Base-by-base conservation (phyloP, 441 rosid genomes). In the Flueggea neowawraea region DNA sequence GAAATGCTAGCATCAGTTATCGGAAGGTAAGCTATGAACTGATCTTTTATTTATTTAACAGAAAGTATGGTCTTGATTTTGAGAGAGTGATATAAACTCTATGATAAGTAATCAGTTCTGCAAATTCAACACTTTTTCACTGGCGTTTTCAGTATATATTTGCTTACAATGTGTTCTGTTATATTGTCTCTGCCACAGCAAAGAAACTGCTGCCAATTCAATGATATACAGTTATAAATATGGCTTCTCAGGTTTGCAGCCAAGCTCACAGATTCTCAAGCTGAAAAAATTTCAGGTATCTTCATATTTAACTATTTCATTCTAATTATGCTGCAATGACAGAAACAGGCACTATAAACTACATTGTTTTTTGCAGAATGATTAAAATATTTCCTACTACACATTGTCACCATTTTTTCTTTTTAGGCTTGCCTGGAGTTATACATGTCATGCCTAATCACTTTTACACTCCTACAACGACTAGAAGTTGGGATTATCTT, bases 191-290 rank as follows among this genome's bases (percentile, higher is more conserved):
- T 36, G 9, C 41, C 9, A 3, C 85, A 86, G 91, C 80, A 78
- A 76, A 62, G 73, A 82, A 69, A 65, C 72, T 9, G 85, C 88
- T n/a, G 66, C 63, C 39, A 62, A 79, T 55, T 75, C 68, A 61
- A 76, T 86, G 77, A 78, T 89, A 65, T 86, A 86, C 72, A 83
- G 85, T 73, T 89, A 83, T 64, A 80, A 76, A 70, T 88, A 84
- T 73, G 86, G 88, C 60, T 84, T 89, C 71, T 84, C 91, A 89
- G 93, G 10, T 89, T 89, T 65, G 84, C 93, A 49, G 96, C 88
- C 13, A 75, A 76, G 75, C 84, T 86, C 28, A 77, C 89, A 12
- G 63, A 80, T 55, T 65, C 82, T 50, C 85, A 82, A 73, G 93
- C 85, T 16, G 81, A 60, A 55, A 55, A 70, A 57, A 70, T 89